A percentile compares a stretch with the other conserved stretches of the same genome.
Evolutionary conservation across 2,329 filamentous ascomycete species (phyloP).

Genomic region (Talaromyces sp.): DNA sequence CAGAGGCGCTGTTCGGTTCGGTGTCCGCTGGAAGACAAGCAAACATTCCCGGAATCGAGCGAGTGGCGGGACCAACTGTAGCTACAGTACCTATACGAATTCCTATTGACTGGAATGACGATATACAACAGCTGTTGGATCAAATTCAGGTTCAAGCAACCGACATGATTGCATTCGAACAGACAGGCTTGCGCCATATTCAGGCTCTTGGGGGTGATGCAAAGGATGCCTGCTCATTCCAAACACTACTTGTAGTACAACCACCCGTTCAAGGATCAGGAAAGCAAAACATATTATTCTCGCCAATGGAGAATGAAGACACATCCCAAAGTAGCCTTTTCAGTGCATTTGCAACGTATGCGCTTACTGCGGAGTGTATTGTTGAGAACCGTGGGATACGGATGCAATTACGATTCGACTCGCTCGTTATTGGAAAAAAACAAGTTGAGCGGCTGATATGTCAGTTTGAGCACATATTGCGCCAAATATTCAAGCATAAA

Average conservation of each 20-base stretch:
- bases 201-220: slow-evolving; percentile 45
- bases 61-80: slow-evolving; percentile 28
- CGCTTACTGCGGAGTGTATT: not conserved
- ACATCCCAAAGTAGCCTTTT: not conserved
- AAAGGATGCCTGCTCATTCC: slow-evolving; percentile 32
- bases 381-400: not conserved
- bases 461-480: slow-evolving; percentile 4
- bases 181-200: slow-evolving; percentile 45
- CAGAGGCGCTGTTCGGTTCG: slow-evolving; percentile 25
- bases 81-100: slow-evolving; percentile 21
- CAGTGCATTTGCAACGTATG: not conserved
- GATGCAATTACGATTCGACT: slow-evolving; percentile 8
- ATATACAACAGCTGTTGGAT: slow-evolving; percentile 46
- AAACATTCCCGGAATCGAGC: slow-evolving; percentile 32
- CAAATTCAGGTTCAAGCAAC: slow-evolving; percentile 50
- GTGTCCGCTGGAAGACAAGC: slow-evolving; percentile 28
- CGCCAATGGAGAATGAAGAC: not conserved
- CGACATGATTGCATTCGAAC: slow-evolving; percentile 55
- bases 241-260: slow-evolving; percentile 33
- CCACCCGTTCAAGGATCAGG: not conserved
- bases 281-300: not conserved
- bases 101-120: slow-evolving; percentile 26
- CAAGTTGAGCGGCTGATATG: not conserved
- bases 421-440: slow-evolving; percentile 1
- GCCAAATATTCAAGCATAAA: not conserved